A percentile compares a stretch with the other conserved stretches of the same genome.
phyloP scores from a whole-genome alignment of 805 yeast genomes.

The Hemisphaericaspora nanyangensis region DNA sequence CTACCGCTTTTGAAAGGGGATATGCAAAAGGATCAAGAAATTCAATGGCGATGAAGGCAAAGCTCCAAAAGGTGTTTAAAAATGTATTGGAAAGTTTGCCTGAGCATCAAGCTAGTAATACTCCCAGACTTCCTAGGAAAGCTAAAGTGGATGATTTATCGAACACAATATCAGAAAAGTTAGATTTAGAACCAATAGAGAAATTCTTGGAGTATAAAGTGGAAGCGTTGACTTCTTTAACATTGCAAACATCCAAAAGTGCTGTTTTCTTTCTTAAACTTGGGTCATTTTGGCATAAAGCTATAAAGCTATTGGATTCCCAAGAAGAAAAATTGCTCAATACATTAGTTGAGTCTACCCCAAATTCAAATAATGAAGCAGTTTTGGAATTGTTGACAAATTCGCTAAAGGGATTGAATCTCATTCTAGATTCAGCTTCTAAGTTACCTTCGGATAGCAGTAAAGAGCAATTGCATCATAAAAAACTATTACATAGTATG shows the following conservation, averaged over 20 bases:
- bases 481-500: background rate
- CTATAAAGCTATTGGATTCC: constrained; percentile 14
- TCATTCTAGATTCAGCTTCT: background rate
- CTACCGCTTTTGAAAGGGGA: constrained; percentile 33
- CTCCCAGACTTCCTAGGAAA: background rate
- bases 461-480: background rate
- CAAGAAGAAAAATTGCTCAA: constrained; percentile 24
- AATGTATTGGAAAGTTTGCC: constrained; percentile 6
- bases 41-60: constrained; percentile 19
- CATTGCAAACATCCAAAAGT: constrained; percentile 18
- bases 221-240: constrained; percentile 24
- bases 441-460: background rate
- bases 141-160: constrained; percentile 26
- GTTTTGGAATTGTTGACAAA: constrained; percentile 3
- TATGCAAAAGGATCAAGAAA: constrained; percentile 29
- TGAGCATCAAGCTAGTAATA: background rate
- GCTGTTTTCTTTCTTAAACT: constrained; percentile 27
- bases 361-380: background rate
- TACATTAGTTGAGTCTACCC: constrained; percentile 6
- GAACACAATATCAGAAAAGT: constrained; percentile 30
- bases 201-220: constrained; percentile 24
- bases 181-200: constrained; percentile 32
- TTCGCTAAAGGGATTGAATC: constrained; percentile 5
- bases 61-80: constrained; percentile 11
- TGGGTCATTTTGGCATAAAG: constrained; percentile 26